Conservation (phyloP, 2,329 filamentous ascomycete species). For the Colletotrichum godetiae region DNA sequence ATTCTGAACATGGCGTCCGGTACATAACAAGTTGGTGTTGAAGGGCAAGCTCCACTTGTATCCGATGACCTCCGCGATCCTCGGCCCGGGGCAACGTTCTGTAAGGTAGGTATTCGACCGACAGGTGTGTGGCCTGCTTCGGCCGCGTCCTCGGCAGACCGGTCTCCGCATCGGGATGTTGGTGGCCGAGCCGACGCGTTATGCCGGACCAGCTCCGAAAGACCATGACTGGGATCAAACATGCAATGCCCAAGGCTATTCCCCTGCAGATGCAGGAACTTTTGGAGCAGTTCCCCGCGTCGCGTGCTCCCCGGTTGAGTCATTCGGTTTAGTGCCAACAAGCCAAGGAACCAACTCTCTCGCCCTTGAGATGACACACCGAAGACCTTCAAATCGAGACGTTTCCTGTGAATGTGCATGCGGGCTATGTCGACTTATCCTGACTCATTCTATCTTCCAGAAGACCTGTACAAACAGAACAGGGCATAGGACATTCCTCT, state of each 20-base stretch:
- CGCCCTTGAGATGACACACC: conserved; percentile 4
- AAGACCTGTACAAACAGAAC: too few species aligned
- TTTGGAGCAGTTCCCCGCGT: conserved; percentile 9
- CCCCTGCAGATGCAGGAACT: conserved; percentile 17
- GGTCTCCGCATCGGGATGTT: not conserved
- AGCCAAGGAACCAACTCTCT: not conserved
- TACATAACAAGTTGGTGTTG: not conserved
- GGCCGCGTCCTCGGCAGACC: not conserved
- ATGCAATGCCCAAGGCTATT: not conserved
- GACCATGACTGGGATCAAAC: not conserved
- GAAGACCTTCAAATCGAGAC: not conserved
- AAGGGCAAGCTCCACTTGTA: not conserved
- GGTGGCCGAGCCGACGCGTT: not conserved
- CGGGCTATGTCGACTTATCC: not conserved
- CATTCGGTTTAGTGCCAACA: conserved; percentile 3
- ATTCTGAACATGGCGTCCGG: not conserved
- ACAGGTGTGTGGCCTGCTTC: not conserved
- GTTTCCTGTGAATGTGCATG: not conserved
- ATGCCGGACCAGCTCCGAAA: not conserved
- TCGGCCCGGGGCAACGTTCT: not conserved
- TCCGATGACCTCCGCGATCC: not conserved
- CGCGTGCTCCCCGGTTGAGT: conserved; percentile 12
- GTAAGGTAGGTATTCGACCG: not conserved
- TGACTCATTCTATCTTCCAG: not conserved
- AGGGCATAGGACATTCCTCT: too few species aligned